Evolutionary conservation across 495 filamentous ascomycete genomes (phyloP).

Genomic region (Xylaria scruposa): DNA sequence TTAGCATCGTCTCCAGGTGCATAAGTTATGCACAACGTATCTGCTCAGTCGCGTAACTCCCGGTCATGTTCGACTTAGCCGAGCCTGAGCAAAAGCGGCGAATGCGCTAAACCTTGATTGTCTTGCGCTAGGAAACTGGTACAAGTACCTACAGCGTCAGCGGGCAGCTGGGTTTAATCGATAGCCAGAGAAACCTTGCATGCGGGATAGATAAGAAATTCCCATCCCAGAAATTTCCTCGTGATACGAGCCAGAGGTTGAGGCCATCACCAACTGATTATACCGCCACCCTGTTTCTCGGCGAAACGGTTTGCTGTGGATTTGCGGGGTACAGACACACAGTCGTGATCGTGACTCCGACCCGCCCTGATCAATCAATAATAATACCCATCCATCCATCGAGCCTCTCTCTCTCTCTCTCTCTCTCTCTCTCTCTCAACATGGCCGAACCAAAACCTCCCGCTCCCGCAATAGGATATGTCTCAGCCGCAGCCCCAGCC

Average conservation of each 20-base stretch:
- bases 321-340: neutral
- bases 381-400: too few species aligned
- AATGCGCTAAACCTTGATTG: too few species aligned
- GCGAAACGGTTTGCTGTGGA: neutral
- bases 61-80: too few species aligned
- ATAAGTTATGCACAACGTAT: too few species aligned
- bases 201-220: slow-evolving; percentile 6
- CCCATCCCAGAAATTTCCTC: slow-evolving; percentile 19
- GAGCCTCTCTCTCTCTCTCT: too few species aligned
- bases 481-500: slow-evolving; percentile 24
- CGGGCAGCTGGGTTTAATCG: neutral
- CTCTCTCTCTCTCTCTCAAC: too few species aligned
- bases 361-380: neutral
- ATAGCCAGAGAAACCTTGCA: slow-evolving; percentile 3
- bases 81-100: too few species aligned
- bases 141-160: too few species aligned
- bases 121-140: too few species aligned
- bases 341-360: neutral
- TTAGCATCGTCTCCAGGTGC: too few species aligned
- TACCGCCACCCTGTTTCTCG: neutral
- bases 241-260: neutral
- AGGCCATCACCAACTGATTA: neutral
- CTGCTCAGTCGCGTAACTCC: too few species aligned
- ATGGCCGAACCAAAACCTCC: slow-evolving; percentile 28
- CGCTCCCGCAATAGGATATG: slow-evolving; percentile 18